Evolutionary conservation across 2,329 filamentous ascomycete genomes (phyloP), one percentile per base, ranked within the genome.

Genomic region (Colletotrichum falcatum): DNA sequence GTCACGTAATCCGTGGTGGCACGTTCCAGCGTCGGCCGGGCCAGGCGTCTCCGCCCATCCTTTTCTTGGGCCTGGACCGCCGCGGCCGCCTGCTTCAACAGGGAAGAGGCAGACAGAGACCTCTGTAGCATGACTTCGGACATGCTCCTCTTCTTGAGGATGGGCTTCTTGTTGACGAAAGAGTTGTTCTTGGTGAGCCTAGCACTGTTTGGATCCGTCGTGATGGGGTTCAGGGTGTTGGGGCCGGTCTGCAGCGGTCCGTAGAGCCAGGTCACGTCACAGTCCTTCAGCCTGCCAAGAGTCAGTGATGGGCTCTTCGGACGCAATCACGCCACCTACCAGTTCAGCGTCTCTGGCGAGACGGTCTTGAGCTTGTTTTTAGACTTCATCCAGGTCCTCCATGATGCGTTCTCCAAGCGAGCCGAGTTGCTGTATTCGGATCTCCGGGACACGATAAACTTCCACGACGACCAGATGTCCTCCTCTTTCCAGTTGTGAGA

Each of bases 401-500:
- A 99, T 0, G 94, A 97, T 3, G 96, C 96, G 81, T 99, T 98
- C 81, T 98, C 96, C 37, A 98, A 82, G 60, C 96, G 87, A 42
- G 91, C 91, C 44, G 92, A 89, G 79, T 98, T 95, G 75, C 89
- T 90, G 74, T 97, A 97, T 63, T 93, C 88, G 70, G 90, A 90
- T 75, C 92, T 87, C 76, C 94, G 92, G 35, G 92, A 91, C 20
- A 95, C 90, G 75, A 98, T 94, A 78, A 97, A 96, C 78, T 94
- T 91, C 96, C 96, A 98, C 1, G 95, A 98, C 7, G 93, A 92
- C 95, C 95, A 98, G 33, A 98, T 97, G 81, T 99, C 95, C 80
- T 98, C 95, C 81, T 98, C 94, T 73, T 89, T 90, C 94, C 95
- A 97, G 72, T 95, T 90, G 78, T 98, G 93, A 23, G 95, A 97